Base-by-base conservation (phyloP, 2,329 filamentous ascomycete genomes). In the Hysterium pulicare region DNA sequence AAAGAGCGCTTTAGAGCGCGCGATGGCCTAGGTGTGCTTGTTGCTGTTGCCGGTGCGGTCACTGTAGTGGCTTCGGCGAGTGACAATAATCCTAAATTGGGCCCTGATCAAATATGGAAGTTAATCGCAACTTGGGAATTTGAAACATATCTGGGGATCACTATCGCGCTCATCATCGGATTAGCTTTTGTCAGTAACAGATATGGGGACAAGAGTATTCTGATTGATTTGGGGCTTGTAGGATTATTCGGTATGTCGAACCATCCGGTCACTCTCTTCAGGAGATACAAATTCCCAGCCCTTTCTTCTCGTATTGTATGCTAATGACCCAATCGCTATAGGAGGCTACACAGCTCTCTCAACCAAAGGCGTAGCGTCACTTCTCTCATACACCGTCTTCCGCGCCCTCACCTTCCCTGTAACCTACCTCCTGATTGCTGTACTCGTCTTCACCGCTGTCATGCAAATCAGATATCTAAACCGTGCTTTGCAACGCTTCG, bases 401-500 rank as follows among this genome's bases (percentile, higher is more conserved):
- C 82, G 86, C 55, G 88, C 88, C 13, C 87, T 98, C 50, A 85
- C 89, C 0, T 97, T 91, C 26, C 90, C 91, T 0, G 85, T 98
- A 47, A 94, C 90, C 16, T 98, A 97, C 61, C 79, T 83, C 1
- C 78, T 98, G n/a, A 66, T 93, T 7, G 72, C 86, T 38, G 77
- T 97, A 37, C 77, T 98, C 20, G 75, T 93, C 15, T 78, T 74
- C 34, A 97, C 91, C 1, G 93, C 93, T 5, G 74, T 98, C 46
- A 90, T 97, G 86, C 93, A 98, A 70, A 91, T 98, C 55, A 91
- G 89, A 62, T 98, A 97, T 62, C 80, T 98, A 63, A 98, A 97
- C 71, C 87, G 81, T 39, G 84, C 85, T 1, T 74, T 98, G 40
- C 90, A 96, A 64, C 83, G 87, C 35, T 98, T 97, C 71, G 89